Conservation (phyloP, 805 yeast genomes). For the Lipomyces chichibuensis region DNA sequence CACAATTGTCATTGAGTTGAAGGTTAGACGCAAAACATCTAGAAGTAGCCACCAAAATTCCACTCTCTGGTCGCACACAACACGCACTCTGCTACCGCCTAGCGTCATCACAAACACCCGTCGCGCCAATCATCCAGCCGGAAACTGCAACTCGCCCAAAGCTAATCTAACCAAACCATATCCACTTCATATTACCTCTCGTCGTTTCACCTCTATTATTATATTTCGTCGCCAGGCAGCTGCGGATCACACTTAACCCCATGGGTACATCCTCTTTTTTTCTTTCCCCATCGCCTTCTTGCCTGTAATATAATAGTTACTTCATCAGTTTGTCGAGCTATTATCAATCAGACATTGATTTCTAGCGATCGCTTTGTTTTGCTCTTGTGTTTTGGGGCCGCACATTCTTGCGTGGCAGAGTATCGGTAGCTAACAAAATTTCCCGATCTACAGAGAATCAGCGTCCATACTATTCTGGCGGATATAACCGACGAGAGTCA, state of each 20-base stretch:
- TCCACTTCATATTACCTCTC: background rate
- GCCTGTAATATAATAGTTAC: background rate
- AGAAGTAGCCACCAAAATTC: no score
- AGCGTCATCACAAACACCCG: background rate
- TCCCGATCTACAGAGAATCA: slow-evolving; percentile 13
- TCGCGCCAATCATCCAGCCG: background rate
- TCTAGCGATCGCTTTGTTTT: background rate
- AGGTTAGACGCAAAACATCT: no score
- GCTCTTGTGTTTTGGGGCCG: background rate
- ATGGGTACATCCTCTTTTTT: background rate
- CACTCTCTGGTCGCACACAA: background rate
- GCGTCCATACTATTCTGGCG: slow-evolving; percentile 25
- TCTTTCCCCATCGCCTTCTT: background rate
- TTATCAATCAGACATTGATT: background rate
- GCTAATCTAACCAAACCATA: background rate
- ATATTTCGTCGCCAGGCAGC: background rate
- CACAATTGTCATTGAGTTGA: background rate
- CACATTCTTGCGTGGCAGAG: background rate
- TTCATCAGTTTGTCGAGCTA: background rate
- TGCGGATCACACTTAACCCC: background rate
- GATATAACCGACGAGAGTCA: slow-evolving; percentile 18
- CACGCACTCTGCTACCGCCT: background rate
- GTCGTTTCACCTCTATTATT: background rate
- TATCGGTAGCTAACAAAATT: slow-evolving; percentile 1
- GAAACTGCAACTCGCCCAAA: background rate